phyloP scores from a whole-genome alignment of 139 green algal species.

The Tetradesmus lagerheimii region DNA sequence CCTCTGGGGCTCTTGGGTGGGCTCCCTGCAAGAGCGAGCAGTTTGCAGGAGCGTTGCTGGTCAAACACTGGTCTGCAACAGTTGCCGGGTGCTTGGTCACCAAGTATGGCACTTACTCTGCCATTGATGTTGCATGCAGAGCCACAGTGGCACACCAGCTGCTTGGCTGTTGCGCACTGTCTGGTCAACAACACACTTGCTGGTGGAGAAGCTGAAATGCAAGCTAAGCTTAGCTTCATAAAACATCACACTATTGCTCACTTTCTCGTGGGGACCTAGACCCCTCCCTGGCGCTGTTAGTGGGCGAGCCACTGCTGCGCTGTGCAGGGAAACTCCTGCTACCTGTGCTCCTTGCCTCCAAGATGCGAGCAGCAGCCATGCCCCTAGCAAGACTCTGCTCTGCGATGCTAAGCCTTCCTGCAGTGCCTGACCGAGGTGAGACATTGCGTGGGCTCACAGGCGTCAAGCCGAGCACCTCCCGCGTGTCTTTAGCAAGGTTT shows the following conservation, averaged over 20 bases:
- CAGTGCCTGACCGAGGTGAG: background rate
- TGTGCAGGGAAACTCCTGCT: background rate
- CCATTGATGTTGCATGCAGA: too few relatives aligned
- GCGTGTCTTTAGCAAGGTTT: background rate
- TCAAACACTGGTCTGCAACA: background rate
- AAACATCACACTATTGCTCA: too few relatives aligned
- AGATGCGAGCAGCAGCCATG: conserved; percentile 1
- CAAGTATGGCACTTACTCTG: too few relatives aligned
- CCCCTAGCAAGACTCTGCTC: conserved; percentile 10
- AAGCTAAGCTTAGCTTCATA: background rate
- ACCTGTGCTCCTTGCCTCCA: conserved; percentile 5
- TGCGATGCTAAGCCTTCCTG: background rate
- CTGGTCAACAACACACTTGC: background rate
- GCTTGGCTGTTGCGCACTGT: background rate
- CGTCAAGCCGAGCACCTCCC: background rate
- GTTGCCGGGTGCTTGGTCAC: too few relatives aligned
- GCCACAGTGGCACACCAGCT: too few relatives aligned
- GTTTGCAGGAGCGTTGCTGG: background rate
- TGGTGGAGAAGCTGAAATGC: background rate
- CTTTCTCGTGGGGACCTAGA: background rate
- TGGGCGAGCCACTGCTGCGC: background rate
- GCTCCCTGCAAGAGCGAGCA: background rate
- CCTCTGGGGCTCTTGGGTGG: background rate
- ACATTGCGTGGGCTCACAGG: background rate
- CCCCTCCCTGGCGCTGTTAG: background rate